Evolutionary conservation across 257 asterid genomes (phyloP).

Genomic region (Fraxinus excelsior): DNA sequence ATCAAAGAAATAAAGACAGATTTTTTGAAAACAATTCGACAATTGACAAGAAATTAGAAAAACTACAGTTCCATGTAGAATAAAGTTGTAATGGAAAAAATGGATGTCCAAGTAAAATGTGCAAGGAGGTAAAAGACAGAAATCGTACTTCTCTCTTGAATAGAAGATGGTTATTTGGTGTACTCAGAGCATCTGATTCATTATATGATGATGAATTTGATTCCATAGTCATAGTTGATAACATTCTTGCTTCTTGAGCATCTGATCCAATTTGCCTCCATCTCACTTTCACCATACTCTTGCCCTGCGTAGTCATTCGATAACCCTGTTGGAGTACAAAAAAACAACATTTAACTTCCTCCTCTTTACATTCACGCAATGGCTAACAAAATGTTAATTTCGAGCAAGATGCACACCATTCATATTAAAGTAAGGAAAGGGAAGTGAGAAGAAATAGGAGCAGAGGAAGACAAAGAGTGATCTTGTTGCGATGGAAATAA

Average conservation of each 20-base stretch:
- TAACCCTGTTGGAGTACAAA: conserved; percentile 60
- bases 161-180: conserved; percentile 41
- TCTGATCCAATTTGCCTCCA: conserved; percentile 68
- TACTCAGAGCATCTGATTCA: conserved; percentile 37
- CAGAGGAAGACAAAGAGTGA: background rate
- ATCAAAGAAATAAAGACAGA: background rate
- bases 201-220: conserved; percentile 38
- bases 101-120: conserved; percentile 1
- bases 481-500: background rate
- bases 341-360: conserved; percentile 18
- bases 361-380: conserved; percentile 6
- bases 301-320: conserved; percentile 73
- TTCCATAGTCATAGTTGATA: conserved; percentile 79
- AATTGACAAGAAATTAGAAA: background rate
- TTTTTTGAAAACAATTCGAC: background rate
- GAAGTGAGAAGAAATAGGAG: conserved; percentile 18
- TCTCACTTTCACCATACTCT: conserved; percentile 53
- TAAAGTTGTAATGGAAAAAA: background rate
- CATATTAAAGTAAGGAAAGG: background rate
- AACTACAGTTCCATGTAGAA: background rate
- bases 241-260: conserved; percentile 63
- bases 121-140: conserved; percentile 23
- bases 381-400: background rate
- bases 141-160: conserved; percentile 79
- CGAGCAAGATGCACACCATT: background rate